These are phyloP conservation scores for Postia placenta DNA, from an alignment of 768 basidiomycete species.

Conservation along the genomic window DNA sequence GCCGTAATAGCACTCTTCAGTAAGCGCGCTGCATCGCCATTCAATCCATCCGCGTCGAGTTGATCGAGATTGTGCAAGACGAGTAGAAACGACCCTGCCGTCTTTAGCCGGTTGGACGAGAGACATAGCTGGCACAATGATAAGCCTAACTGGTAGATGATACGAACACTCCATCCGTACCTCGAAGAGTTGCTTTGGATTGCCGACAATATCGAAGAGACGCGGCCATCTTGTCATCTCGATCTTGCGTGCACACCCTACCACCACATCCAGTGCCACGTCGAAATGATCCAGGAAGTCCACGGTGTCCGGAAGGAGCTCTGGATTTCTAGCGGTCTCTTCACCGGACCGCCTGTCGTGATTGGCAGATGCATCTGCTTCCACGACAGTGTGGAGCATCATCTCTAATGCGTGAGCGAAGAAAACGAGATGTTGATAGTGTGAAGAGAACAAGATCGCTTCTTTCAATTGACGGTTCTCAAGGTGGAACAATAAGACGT, in stretches of 20 bases:
- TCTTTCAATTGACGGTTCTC: constrained; percentile 55
- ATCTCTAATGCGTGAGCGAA: constrained; percentile 94
- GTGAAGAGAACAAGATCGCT: constrained; percentile 79
- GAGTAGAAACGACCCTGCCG: constrained; percentile 88
- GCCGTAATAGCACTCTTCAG: constrained; percentile 68
- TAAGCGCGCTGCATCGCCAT: constrained; percentile 75
- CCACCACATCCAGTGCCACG: constrained; percentile 85
- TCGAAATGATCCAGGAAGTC: constrained; percentile 96
- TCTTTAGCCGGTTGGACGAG: constrained; percentile 64
- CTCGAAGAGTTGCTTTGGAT: constrained; percentile 88
- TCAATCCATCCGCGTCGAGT: constrained; percentile 74
- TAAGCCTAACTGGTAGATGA: not conserved
- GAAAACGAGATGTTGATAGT: constrained; percentile 85
- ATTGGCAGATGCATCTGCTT: constrained; percentile 56
- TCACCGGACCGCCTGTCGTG: not conserved
- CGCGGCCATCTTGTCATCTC: constrained; percentile 88
- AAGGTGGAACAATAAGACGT: constrained; percentile 81
- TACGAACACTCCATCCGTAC: constrained; percentile 30
- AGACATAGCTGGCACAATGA: constrained; percentile 58
- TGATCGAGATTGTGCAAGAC: constrained; percentile 93
- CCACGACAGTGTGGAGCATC: constrained; percentile 87
- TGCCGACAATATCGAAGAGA: constrained; percentile 86
- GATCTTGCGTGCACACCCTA: constrained; percentile 93
- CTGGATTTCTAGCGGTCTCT: constrained; percentile 5
- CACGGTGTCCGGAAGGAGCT: constrained; percentile 59